These are phyloP conservation scores for Paecilomyces variotii DNA, from an alignment of 2,329 filamentous ascomycete species.

Conservation along the genomic window DNA sequence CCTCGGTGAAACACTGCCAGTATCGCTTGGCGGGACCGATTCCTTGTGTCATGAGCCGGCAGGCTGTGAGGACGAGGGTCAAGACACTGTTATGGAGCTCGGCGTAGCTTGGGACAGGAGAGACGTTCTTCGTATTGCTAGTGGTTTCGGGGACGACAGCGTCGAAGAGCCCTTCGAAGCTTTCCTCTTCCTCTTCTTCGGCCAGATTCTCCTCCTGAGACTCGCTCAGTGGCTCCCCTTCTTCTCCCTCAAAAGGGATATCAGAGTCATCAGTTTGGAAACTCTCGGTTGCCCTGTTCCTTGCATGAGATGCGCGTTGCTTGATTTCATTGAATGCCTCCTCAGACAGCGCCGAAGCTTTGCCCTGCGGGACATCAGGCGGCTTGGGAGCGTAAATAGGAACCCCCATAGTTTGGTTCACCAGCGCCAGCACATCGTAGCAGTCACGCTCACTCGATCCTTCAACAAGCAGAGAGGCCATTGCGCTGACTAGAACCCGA, in stretches of 20 bases:
- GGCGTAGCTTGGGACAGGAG: constrained; percentile 27
- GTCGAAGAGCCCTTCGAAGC: constrained; percentile 29
- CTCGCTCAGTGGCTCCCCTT: constrained; percentile 6
- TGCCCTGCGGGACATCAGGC: constrained; percentile 3
- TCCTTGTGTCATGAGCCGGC: constrained; percentile 49
- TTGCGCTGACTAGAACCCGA: constrained; percentile 68
- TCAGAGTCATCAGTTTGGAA: constrained; percentile 1
- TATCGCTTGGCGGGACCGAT: constrained; percentile 62
- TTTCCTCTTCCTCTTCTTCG: constrained; percentile 18
- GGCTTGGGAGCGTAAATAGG: constrained; percentile 35
- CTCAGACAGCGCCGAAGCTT: not conserved
- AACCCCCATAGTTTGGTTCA: constrained; percentile 77
- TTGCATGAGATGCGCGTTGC: constrained; percentile 17
- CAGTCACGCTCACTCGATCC: constrained; percentile 54
- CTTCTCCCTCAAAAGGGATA: constrained; percentile 5
- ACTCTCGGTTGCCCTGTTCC: not conserved
- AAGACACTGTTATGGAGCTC: constrained; percentile 51
- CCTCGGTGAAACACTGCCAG: constrained; percentile 63
- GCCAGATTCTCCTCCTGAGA: constrained; percentile 6
- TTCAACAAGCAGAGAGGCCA: constrained; percentile 69
- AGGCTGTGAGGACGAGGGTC: constrained; percentile 59
- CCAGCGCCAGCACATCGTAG: constrained; percentile 63
- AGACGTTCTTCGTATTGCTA: constrained; percentile 1
- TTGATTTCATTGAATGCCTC: constrained; percentile 1
- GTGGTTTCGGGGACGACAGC: constrained; percentile 14